Base-by-base conservation (phyloP, 1,139 yeast genomes). In the Diutina sp. region DNA sequence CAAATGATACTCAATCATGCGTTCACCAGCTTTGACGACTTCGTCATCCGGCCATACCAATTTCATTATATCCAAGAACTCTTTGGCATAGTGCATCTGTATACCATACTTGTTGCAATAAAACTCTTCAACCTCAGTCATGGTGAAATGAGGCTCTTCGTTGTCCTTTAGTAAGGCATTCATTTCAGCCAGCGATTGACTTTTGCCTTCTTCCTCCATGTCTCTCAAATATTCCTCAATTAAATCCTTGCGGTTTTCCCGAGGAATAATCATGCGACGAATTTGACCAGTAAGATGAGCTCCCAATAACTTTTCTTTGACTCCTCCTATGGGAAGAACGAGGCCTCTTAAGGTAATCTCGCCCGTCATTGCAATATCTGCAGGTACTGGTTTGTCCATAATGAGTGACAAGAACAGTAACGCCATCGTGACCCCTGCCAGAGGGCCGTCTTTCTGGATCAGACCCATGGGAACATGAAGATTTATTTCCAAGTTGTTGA, bases 401-500 rank as follows among this genome's bases (percentile, higher is more conserved):
- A 90, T 77, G 58, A 88, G 73, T 0, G 96, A 89, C 53, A 90
- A 71, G 57, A 90, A 74, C 66, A 90, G 87, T 55, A 90, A 70
- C 0, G 97, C 87, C 83, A 90, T 89, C 3, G 97, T 89, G 51
- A 89, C 83, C 48, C 97, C 97, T 0, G 97, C 97, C 47, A 91
- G 84, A 1, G 97, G 97, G 0, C 97, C 97, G 67, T 90, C 97
- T 69, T 90, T 90, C 45, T 87, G 84, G 51, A 90, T 78, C 0
- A 95, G 87, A 0, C 97, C 97, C 74, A 86, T 85, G 0, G 97
- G 97, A 51, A 90, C 96, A 67, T 90, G 97, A 62, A 90, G 70
- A 69, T 90, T 95, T 58, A 88, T 78, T 59, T 86, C 90, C 57
- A 80, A 69, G 58, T 76, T 77, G 60, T 78, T 79, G 61, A 81